These are phyloP conservation scores for Akanthomyces muscarius DNA, from an alignment of 2,329 filamentous ascomycete genomes.

Conservation along the genomic window DNA sequence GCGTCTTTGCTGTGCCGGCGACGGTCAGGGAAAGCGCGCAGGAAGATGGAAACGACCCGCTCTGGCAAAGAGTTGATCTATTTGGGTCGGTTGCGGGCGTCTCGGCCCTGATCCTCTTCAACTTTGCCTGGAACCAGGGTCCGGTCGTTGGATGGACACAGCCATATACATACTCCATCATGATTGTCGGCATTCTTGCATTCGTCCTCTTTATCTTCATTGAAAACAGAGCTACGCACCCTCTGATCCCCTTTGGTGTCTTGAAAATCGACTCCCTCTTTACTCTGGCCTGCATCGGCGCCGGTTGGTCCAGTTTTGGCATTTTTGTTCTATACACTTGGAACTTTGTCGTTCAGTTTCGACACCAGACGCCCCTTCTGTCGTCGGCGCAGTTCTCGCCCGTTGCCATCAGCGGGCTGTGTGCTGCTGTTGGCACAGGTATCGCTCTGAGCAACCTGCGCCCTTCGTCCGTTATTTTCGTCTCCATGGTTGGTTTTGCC, in stretches of 20 bases:
- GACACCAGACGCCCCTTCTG: slow-evolving; percentile 37
- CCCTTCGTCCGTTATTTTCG: slow-evolving; percentile 36
- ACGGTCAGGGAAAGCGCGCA: slow-evolving; percentile 23
- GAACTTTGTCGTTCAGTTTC: slow-evolving; percentile 40
- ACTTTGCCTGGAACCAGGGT: slow-evolving; percentile 61
- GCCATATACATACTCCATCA: slow-evolving; percentile 48
- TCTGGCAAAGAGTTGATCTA: slow-evolving; percentile 30
- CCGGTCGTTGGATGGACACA: slow-evolving; percentile 52
- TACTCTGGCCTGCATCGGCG: slow-evolving; percentile 47
- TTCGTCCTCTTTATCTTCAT: slow-evolving; percentile 50
- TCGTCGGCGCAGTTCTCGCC: slow-evolving; percentile 37
- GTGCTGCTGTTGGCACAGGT: slow-evolving; percentile 39
- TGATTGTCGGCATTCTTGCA: slow-evolving; percentile 52
- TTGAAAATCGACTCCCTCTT: slow-evolving; percentile 43
- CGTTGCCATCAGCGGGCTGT: slow-evolving; percentile 34
- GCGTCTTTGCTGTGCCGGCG: slow-evolving; percentile 20
- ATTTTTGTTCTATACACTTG: slow-evolving; percentile 45
- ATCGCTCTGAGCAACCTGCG: slow-evolving; percentile 30
- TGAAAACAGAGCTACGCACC: slow-evolving; percentile 41
- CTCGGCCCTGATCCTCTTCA: slow-evolving; percentile 51
- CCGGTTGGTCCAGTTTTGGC: slow-evolving; percentile 47
- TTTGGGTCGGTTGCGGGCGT: slow-evolving; percentile 40
- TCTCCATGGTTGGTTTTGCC: slow-evolving; percentile 38
- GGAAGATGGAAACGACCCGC: background rate
- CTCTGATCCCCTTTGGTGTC: slow-evolving; percentile 51